Percentiles rank a stretch among this genome's conserved stretches.
Evolutionary conservation across 768 basidiomycete species (phyloP).

Genomic region (Rhizopogon sp.): DNA sequence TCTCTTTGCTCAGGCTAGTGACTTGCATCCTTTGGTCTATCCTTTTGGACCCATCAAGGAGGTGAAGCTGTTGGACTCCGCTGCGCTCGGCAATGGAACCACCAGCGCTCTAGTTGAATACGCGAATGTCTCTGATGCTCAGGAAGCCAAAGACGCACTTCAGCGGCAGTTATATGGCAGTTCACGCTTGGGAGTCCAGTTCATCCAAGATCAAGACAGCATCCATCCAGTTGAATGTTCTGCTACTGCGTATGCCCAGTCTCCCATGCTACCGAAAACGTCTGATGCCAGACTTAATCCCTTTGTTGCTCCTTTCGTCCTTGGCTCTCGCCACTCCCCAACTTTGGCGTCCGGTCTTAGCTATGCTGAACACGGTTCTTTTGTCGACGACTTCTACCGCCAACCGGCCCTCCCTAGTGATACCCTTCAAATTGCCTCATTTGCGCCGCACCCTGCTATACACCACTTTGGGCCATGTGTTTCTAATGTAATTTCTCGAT

Average conservation of each 20-base stretch:
- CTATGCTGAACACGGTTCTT: slow-evolving; percentile 1
- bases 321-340: slow-evolving; percentile 9
- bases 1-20: slow-evolving; percentile 61
- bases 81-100: slow-evolving; percentile 32
- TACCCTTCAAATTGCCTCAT: slow-evolving; percentile 4
- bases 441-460: slow-evolving; percentile 21
- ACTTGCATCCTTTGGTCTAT: slow-evolving; percentile 67
- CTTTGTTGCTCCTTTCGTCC: slow-evolving; percentile 26
- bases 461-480: slow-evolving; percentile 11
- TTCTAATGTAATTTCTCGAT: slow-evolving; percentile 24
- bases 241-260: slow-evolving; percentile 4
- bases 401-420: slow-evolving; percentile 16
- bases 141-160: slow-evolving; percentile 60
- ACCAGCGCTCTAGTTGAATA: slow-evolving; percentile 66
- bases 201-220: slow-evolving; percentile 25
- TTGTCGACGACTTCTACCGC: slow-evolving; percentile 1
- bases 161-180: slow-evolving; percentile 60
- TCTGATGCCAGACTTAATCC: slow-evolving; percentile 25
- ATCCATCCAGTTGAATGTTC: slow-evolving; percentile 2
- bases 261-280: slow-evolving; percentile 4
- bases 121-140: slow-evolving; percentile 44
- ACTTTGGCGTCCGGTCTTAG: neutral
- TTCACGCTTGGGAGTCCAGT: slow-evolving; percentile 34
- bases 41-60: slow-evolving; percentile 69
- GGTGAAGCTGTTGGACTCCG: slow-evolving; percentile 42